phyloP scores from a whole-genome alignment of 2,329 filamentous ascomycete species.

The Penicillium fuscoglaucum region DNA sequence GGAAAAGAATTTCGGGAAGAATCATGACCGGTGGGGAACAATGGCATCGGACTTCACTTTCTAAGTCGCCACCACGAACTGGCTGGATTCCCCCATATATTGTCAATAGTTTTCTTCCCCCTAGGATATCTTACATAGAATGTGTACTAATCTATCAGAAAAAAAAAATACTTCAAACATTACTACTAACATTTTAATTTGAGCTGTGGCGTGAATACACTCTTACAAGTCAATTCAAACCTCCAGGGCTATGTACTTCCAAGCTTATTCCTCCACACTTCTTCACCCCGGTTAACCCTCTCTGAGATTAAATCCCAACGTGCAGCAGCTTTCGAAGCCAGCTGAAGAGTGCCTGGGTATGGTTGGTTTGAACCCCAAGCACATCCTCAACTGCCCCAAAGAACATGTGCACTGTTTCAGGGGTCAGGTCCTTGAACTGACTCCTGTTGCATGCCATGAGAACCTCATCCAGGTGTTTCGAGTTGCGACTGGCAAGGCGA shows the following conservation, averaged over 20 bases:
- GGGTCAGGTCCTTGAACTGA: slow-evolving; percentile 8
- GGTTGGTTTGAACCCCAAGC: slow-evolving; percentile 39
- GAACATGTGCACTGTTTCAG: slow-evolving; percentile 36
- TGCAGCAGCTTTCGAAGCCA: slow-evolving; percentile 40
- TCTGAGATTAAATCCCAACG: slow-evolving; percentile 20
- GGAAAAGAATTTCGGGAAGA: slow-evolving; percentile 30
- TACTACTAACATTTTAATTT: neutral
- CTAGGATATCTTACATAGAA: neutral
- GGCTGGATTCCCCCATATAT: neutral
- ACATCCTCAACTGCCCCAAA: slow-evolving; percentile 52
- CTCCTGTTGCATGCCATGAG: slow-evolving; percentile 21
- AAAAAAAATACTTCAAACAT: neutral
- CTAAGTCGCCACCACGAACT: slow-evolving; percentile 3
- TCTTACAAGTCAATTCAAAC: neutral
- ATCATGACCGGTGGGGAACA: slow-evolving; percentile 26
- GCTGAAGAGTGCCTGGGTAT: slow-evolving; percentile 30
- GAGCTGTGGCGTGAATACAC: neutral
- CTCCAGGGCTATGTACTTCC: neutral
- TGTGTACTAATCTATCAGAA: neutral
- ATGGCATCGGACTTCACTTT: slow-evolving; percentile 22
- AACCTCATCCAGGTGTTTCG: slow-evolving; percentile 32
- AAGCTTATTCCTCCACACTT: neutral
- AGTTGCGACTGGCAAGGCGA: slow-evolving; percentile 52
- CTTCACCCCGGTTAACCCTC: neutral
- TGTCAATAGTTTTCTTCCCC: neutral